phyloP scores from a whole-genome alignment of 371 early-diverging fungal species.

The Mortierella sp. region DNA sequence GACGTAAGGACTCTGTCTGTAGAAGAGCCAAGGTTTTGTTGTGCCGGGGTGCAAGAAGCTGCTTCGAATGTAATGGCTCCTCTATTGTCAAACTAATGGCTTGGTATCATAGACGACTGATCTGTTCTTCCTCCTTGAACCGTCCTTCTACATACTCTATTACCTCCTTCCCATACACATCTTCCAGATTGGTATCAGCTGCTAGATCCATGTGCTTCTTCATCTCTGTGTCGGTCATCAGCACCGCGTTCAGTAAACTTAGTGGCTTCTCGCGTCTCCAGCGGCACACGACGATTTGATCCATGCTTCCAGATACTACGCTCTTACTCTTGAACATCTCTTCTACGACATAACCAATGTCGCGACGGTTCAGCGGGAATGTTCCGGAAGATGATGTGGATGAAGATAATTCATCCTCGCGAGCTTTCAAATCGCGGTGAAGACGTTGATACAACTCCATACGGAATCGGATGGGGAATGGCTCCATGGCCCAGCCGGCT shows the following conservation, averaged over 20 bases:
- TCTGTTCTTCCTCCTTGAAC: constrained; percentile 30
- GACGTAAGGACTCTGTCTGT: no score
- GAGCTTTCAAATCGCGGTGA: constrained; percentile 24
- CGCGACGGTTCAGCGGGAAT: constrained; percentile 25
- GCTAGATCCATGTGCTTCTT: constrained; percentile 31
- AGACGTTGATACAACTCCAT: constrained; percentile 38
- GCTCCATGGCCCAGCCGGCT: constrained; percentile 41
- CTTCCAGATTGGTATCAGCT: constrained; percentile 19
- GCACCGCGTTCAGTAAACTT: constrained; percentile 23
- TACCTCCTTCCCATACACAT: constrained; percentile 28
- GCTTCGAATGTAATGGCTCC: no score
- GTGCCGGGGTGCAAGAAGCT: no score
- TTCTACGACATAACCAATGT: constrained; percentile 38
- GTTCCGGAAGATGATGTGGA: neutral
- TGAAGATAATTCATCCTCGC: constrained; percentile 11
- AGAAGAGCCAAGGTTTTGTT: no score
- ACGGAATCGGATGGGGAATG: constrained; percentile 28
- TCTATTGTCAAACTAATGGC: neutral
- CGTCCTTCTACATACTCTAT: constrained; percentile 19
- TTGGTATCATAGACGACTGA: constrained; percentile 16
- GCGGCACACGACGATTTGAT: constrained; percentile 27
- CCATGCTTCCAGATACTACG: constrained; percentile 31
- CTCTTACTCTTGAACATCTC: constrained; percentile 42
- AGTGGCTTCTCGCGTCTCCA: constrained; percentile 30
- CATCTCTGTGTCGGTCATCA: constrained; percentile 40